Conservation (phyloP, 805 yeast genomes). For the Hemisphaericaspora nanyangensis region DNA sequence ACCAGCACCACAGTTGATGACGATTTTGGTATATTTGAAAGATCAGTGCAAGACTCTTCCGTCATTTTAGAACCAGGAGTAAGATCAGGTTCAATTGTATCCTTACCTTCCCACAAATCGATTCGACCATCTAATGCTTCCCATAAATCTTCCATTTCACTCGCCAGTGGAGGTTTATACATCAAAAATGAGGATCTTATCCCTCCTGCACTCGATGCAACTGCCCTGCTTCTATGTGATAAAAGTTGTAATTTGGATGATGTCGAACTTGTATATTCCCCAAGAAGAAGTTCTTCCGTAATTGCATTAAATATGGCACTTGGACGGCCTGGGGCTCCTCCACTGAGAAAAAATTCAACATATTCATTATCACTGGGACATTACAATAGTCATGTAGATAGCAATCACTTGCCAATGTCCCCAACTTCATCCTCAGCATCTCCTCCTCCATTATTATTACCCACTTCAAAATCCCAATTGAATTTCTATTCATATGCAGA, state of each 20-base stretch:
- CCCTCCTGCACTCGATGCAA: conserved; percentile 76
- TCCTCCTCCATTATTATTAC: conserved; percentile 42
- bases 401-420: conserved; percentile 9
- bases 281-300: conserved; percentile 53
- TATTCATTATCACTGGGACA: conserved; percentile 1
- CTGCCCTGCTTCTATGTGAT: conserved; percentile 62
- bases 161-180: conserved; percentile 18
- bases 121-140: conserved; percentile 18
- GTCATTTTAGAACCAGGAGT: conserved; percentile 10
- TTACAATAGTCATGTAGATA: conserved; percentile 1
- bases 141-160: conserved; percentile 21
- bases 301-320: conserved; percentile 46
- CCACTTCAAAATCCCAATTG: conserved; percentile 33
- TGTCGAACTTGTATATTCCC: conserved; percentile 65
- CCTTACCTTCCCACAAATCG: conserved; percentile 3
- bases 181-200: conserved; percentile 59
- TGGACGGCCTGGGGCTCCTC: conserved; percentile 36
- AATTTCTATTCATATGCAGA: conserved; percentile 78
- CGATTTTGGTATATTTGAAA: conserved; percentile 34
- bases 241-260: conserved; percentile 60
- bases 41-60: conserved; percentile 37
- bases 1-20: conserved; percentile 10
- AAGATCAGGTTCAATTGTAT: conserved; percentile 8
- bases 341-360: conserved; percentile 36
- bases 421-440: no score